A percentile compares a stretch with the other conserved stretches of the same genome.
Conservation (phyloP, 2,329 filamentous ascomycete genomes). For the Thelonectria blattea region DNA sequence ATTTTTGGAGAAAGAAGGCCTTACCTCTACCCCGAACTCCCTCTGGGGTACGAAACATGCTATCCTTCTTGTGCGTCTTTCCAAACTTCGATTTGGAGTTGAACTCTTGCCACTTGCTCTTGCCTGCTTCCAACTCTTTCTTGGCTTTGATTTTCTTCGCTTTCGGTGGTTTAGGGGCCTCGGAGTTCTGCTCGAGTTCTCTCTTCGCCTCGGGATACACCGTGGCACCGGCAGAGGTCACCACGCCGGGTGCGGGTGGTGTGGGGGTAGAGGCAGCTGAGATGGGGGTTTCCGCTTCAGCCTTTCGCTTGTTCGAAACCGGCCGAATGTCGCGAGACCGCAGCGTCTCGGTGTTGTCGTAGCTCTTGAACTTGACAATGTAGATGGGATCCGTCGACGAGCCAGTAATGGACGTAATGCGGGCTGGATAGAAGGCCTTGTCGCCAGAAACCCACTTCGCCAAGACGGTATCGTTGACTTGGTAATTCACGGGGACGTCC, state of each 20-base stretch:
- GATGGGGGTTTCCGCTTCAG: conserved; percentile 71
- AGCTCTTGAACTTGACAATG: conserved; percentile 93
- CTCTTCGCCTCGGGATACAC: conserved; percentile 67
- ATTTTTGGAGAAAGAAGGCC: conserved; percentile 27
- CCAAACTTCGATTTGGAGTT: conserved; percentile 75
- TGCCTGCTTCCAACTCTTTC: conserved; percentile 87
- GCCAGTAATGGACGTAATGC: conserved; percentile 92
- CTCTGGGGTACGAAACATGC: conserved; percentile 95
- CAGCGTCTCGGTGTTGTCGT: conserved; percentile 83
- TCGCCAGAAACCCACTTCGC: conserved; percentile 93
- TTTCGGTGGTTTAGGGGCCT: conserved; percentile 73
- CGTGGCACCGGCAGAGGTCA: conserved; percentile 62
- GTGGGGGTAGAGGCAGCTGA: conserved; percentile 49
- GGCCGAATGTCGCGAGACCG: conserved; percentile 84
- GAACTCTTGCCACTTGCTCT: conserved; percentile 96
- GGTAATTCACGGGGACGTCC: conserved; percentile 63
- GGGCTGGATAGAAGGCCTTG: conserved; percentile 87
- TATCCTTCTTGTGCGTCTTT: conserved; percentile 80
- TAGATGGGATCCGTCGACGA: conserved; percentile 92
- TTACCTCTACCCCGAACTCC: conserved; percentile 84
- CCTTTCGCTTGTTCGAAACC: conserved; percentile 82
- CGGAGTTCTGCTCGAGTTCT: conserved; percentile 66
- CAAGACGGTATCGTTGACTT: conserved; percentile 87
- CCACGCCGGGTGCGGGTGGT: conserved; percentile 49
- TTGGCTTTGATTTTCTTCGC: conserved; percentile 91